Conservation (phyloP, 257 asterid genomes). For the Cinchona pubescens region DNA sequence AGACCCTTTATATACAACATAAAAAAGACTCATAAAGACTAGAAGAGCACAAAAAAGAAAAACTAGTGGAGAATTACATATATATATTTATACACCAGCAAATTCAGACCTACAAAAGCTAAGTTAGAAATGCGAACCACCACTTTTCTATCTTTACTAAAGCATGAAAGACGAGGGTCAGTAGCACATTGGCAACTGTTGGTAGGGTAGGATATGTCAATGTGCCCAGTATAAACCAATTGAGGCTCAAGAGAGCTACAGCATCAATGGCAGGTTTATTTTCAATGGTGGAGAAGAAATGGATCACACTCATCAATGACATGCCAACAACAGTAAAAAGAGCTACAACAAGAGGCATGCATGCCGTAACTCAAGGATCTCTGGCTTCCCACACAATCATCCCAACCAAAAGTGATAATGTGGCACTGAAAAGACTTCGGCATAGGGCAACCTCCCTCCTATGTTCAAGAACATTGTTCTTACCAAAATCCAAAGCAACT, state of each 20-base stretch:
- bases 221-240: slow-evolving; percentile 69
- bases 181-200: slow-evolving; percentile 27
- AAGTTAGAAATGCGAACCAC: background rate
- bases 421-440: slow-evolving; percentile 52
- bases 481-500: background rate
- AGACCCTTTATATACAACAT: too few species aligned
- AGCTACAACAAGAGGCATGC: slow-evolving; percentile 63
- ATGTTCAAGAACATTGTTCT: slow-evolving; percentile 12
- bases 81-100: background rate
- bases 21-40: too few species aligned
- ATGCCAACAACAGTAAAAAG: slow-evolving; percentile 50
- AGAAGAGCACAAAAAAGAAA: too few species aligned
- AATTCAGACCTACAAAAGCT: background rate
- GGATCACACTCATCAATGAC: slow-evolving; percentile 51
- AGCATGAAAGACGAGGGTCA: slow-evolving; percentile 21
- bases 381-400: slow-evolving; percentile 52
- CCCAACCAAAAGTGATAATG: slow-evolving; percentile 56
- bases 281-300: slow-evolving; percentile 31
- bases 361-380: too few species aligned
- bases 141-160: background rate
- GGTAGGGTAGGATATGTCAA: slow-evolving; percentile 55
- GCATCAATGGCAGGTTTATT: slow-evolving; percentile 50
- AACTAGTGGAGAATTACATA: too few species aligned
- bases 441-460: slow-evolving; percentile 46
- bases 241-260: slow-evolving; percentile 64